Base-by-base conservation (phyloP, 2,329 filamentous ascomycete species). In the Neonectria faginata region DNA sequence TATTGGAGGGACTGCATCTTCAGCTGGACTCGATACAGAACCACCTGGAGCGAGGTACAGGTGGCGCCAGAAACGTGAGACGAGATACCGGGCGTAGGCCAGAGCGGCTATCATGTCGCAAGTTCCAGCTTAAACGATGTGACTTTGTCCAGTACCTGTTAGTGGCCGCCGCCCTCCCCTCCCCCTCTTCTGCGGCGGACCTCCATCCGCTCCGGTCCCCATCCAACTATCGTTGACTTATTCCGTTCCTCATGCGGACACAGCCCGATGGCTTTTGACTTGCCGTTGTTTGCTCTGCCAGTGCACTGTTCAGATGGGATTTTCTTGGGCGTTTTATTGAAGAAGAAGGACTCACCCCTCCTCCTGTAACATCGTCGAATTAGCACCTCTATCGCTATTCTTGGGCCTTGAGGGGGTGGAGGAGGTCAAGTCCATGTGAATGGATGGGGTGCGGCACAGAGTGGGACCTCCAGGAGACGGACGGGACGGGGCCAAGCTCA, bases 51-150 rank as follows among this genome's bases (percentile, higher is more conserved):
- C n/a, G 47, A 62, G 60, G 60, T 45, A 62, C 25, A 48, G 50
- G 60, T 45, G 48, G 55, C 55, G 55, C 50, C 50, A 63, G 50
- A 42, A 22, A 36, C 7, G 55, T 63, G 54, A 58, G 60, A 63
- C 55, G 31, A 31, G 55, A 63, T 58, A 58, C 31, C 41, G 11
- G 48, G 20, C 50, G 27, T n/a, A 54, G 36, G 12, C 12, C 39
- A 16, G 55, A 39, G 27, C 29, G 48, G 54, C 33, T 42, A 42
- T 29, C 39, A 45, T 47, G 47, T 57, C 45, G 50, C 45, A 54
- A 62, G 53, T 45, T 41, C 44, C 20, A 44, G 59, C 45, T 25
- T 45, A 47, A 29, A 54, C 27, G 48, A 53, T 39, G 51, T 41
- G 18, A 41, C 51, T 53, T 33, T 29, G 31, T 39, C n/a, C n/a